phyloP scores from a whole-genome alignment of 164 flowering plant species.

The Umbellularia californica region DNA sequence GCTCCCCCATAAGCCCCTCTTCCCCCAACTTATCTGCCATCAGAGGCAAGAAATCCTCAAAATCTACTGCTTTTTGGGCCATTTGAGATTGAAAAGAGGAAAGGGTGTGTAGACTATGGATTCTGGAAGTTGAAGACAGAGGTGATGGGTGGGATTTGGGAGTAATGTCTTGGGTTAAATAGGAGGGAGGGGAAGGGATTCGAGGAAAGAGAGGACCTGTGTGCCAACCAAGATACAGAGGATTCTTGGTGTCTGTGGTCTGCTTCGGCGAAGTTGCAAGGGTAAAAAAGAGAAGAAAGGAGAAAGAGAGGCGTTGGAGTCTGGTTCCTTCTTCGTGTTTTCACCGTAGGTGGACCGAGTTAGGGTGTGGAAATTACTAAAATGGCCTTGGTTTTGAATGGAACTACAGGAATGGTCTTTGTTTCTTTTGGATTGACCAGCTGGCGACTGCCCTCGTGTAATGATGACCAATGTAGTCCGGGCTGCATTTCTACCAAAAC shows the following conservation, averaged over 20 bases:
- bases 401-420: not conserved
- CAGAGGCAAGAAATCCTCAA: constrained; percentile 25
- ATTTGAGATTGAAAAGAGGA: not conserved
- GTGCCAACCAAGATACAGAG: not conserved
- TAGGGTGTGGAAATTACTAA: not conserved
- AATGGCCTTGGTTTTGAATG: not conserved
- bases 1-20: constrained; percentile 29
- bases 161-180: not conserved
- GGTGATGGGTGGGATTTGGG: not conserved
- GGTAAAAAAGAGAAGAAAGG: not conserved
- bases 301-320: not conserved
- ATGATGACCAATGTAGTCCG: too few relatives aligned
- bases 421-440: not conserved
- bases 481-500: too few relatives aligned
- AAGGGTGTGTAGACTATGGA: not conserved
- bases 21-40: constrained; percentile 32
- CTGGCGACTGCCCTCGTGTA: too few relatives aligned
- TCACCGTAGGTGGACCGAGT: not conserved
- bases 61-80: constrained; percentile 12
- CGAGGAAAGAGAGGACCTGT: constrained; percentile 2
- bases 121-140: not conserved
- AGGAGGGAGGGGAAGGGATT: not conserved
- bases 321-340: not conserved
- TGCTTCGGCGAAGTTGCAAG: not conserved
- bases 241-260: not conserved